phyloP scores from a whole-genome alignment of 169 alveolate genomes.

The Babesia bigemina region DNA sequence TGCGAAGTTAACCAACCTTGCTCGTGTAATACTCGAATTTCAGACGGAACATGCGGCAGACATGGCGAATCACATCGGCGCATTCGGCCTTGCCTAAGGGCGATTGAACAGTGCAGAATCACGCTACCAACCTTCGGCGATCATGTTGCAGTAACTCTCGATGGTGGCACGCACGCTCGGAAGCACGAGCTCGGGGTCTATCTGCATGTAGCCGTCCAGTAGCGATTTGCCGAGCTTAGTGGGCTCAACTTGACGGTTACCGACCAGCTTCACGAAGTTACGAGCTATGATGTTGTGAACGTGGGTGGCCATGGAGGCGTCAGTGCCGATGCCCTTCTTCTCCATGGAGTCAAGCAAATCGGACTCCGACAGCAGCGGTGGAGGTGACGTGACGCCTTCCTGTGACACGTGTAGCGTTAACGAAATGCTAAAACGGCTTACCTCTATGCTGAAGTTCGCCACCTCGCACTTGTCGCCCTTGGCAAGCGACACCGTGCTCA shows the following conservation, averaged over 20 bases:
- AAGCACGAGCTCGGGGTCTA: conserved; percentile 89
- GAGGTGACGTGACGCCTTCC: conserved; percentile 88
- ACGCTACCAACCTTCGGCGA: conserved; percentile 75
- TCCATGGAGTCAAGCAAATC: conserved; percentile 95
- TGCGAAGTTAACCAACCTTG: conserved; percentile 76
- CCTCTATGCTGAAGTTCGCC: conserved; percentile 10
- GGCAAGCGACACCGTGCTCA: neutral
- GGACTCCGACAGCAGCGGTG: conserved; percentile 94
- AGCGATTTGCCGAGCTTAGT: conserved; percentile 91
- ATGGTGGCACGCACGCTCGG: conserved; percentile 90
- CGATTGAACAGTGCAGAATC: neutral
- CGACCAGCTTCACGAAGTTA: conserved; percentile 89
- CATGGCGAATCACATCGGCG: conserved; percentile 81
- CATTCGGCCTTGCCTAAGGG: conserved; percentile 81
- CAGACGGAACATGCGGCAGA: conserved; percentile 83
- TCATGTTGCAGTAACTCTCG: conserved; percentile 84
- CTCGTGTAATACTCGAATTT: conserved; percentile 81
- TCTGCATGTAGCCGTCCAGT: conserved; percentile 88
- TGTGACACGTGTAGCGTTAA: conserved; percentile 28
- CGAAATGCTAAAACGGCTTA: neutral
- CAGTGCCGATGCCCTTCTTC: conserved; percentile 97
- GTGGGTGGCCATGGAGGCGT: conserved; percentile 99
- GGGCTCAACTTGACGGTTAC: conserved; percentile 90
- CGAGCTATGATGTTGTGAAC: conserved; percentile 96
- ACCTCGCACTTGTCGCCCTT: conserved; percentile 39